Evolutionary conservation across 352 stramenopile genomes (phyloP).

Genomic region (Globisporangium nunn): DNA sequence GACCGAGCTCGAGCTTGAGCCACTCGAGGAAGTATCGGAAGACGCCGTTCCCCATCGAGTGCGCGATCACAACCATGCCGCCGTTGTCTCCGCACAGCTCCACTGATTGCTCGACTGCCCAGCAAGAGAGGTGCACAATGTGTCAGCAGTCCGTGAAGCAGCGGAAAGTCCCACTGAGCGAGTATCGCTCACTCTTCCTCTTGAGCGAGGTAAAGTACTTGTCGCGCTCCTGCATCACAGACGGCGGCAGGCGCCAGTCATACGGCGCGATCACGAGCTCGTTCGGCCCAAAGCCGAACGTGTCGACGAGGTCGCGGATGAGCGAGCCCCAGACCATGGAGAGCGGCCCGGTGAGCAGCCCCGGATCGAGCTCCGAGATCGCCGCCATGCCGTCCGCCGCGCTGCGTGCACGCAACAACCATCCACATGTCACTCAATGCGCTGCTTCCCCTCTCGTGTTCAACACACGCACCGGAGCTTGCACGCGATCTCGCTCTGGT

Average conservation of each 20-base stretch:
- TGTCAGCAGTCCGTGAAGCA: not conserved
- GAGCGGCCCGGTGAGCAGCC: constrained; percentile 63
- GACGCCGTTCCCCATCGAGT: constrained; percentile 77
- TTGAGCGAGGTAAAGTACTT: constrained; percentile 70
- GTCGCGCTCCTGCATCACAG: constrained; percentile 64
- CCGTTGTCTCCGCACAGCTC: constrained; percentile 32
- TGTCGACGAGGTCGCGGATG: constrained; percentile 56
- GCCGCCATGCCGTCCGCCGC: constrained; percentile 47
- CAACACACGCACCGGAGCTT: constrained; percentile 43
- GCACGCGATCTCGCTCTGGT: constrained; percentile 64
- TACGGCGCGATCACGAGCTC: constrained; percentile 72
- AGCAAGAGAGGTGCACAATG: not conserved
- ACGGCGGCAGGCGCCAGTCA: constrained; percentile 73
- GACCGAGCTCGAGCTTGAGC: constrained; percentile 67
- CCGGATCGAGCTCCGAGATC: constrained; percentile 69
- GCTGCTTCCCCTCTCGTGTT: no score
- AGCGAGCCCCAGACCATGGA: constrained; percentile 66
- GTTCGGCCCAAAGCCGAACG: constrained; percentile 59
- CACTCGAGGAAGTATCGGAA: constrained; percentile 82
- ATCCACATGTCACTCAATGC: no score
- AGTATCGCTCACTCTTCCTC: constrained; percentile 43
- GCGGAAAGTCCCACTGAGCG: no score
- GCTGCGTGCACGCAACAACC: constrained; percentile 11
- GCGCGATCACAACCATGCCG: constrained; percentile 67
- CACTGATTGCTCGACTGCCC: constrained; percentile 51